These are phyloP conservation scores for Aspergillus sp. DNA, from an alignment of 2,329 filamentous ascomycete species.

Conservation along the genomic window DNA sequence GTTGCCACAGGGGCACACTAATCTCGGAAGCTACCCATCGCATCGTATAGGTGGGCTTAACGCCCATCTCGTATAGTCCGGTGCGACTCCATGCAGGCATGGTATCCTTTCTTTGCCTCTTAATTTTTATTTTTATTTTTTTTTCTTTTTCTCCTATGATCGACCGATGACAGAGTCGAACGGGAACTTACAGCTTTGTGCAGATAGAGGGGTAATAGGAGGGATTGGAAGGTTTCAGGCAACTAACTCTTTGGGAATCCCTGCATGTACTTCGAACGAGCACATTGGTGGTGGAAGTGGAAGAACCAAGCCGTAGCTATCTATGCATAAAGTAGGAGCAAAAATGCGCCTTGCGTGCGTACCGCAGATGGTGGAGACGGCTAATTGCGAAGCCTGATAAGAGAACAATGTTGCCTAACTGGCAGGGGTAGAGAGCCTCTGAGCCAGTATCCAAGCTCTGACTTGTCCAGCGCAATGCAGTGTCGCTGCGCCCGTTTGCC, in stretches of 20 bases:
- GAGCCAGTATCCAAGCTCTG: constrained; percentile 9
- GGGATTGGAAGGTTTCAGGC: not conserved
- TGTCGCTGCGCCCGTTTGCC: constrained; percentile 13
- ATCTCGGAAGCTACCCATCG: not conserved
- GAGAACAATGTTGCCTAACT: constrained; percentile 9
- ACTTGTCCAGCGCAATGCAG: constrained; percentile 24
- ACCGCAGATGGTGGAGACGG: not conserved
- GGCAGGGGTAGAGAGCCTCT: not conserved
- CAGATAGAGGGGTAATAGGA: not conserved
- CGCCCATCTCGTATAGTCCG: not conserved
- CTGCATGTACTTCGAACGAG: not conserved
- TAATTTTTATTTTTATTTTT: no score
- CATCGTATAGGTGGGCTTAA: not conserved
- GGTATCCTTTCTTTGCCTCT: no score
- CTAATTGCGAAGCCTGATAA: not conserved
- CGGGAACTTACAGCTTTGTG: not conserved
- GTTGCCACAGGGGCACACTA: not conserved
- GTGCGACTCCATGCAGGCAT: not conserved
- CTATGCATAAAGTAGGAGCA: not conserved
- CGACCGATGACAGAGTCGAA: not conserved
- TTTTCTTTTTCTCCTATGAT: not conserved
- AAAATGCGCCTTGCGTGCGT: not conserved
- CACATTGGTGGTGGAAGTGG: not conserved
- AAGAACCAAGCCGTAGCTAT: not conserved
- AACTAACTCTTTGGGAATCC: not conserved